Conservation (phyloP, 768 basidiomycete species). For the Phylloporus scabripes region DNA sequence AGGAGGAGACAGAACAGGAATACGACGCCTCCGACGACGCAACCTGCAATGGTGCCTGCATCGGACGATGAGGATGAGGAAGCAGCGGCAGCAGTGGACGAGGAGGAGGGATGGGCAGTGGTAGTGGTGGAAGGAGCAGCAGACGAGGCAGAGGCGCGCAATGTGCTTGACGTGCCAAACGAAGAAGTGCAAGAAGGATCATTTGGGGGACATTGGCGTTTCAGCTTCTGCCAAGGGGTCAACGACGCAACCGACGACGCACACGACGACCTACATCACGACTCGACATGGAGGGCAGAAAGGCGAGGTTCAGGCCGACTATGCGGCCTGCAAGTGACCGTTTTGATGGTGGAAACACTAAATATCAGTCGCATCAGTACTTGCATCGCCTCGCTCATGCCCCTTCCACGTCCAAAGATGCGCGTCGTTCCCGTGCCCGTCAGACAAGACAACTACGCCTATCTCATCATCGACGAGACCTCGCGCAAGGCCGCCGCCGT, state of each 20-base stretch:
- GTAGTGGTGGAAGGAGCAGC: too few relatives aligned
- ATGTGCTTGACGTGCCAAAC: not conserved
- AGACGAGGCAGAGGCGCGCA: too few relatives aligned
- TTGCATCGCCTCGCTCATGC: slow-evolving; percentile 20
- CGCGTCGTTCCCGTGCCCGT: slow-evolving; percentile 75
- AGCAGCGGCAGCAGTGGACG: slow-evolving; percentile 6
- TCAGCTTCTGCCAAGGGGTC: slow-evolving; percentile 5
- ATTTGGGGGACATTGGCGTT: not conserved
- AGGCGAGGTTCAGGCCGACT: not conserved
- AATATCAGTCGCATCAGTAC: slow-evolving; percentile 11
- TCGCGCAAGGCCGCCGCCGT: slow-evolving; percentile 69
- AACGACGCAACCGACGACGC: not conserved
- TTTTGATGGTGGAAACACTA: not conserved
- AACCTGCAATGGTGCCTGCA: slow-evolving; percentile 49
- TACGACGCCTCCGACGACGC: slow-evolving; percentile 45
- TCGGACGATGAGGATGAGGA: slow-evolving; percentile 13
- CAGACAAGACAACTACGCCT: slow-evolving; percentile 80
- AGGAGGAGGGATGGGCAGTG: not conserved
- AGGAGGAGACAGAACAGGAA: slow-evolving; percentile 34
- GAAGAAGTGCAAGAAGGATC: not conserved
- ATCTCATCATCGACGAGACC: slow-evolving; percentile 67
- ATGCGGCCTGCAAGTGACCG: not conserved
- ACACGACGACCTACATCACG: slow-evolving; percentile 2
- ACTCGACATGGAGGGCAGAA: slow-evolving; percentile 2
- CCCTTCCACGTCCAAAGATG: slow-evolving; percentile 41